Evolutionary conservation across 495 filamentous ascomycete genomes (phyloP), one percentile per base, ranked within the genome.

Genomic region (Lasiosphaeris hirsuta): DNA sequence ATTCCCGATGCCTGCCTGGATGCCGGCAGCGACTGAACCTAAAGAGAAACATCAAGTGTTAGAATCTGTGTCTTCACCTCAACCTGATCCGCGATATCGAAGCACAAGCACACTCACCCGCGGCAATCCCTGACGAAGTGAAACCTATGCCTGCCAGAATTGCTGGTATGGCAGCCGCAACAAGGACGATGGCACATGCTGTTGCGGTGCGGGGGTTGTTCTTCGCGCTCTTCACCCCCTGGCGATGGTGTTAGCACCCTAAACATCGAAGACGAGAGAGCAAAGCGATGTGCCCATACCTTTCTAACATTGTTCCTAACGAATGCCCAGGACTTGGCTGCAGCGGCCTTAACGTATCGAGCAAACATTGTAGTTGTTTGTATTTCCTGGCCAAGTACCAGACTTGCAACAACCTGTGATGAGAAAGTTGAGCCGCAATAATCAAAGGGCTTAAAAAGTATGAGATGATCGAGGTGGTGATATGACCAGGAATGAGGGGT

Each of bases 11-110:
- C 3, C 11, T 13, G 39, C 19, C 8, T 68, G 65, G 5, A 37
- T 19, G 1, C 37, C 44, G 0, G 65, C 59, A 2, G 65, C 65
- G 0, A 61, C n/a, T 0, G 62, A 57, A 5, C 48, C 65, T 68
- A 30, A 1, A 19, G 40, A 41, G 17, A 19, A 33, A 51, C 39
- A 41, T 41, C 23, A 30, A 30, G 5, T 30, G 23, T 5, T 44
- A 11, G 19, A 7, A 9, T 13, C 13, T 4, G 0, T 7, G 3
- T 13, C 4, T 8, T 53, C 11, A 53, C 38, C 17, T 6, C 7
- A 19, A 18, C 42, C 5, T 15, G 8, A 17, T 2, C 42, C n/a
- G 10, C 3, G 4, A 5, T 38, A 17, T 38, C 2, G 6, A 2
- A 14, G 37, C 3, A 10, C 1, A 43, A 36, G 50, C 1, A 4